Conservation (phyloP, 495 filamentous ascomycete species). For the Beverwykella pulmonaria region DNA sequence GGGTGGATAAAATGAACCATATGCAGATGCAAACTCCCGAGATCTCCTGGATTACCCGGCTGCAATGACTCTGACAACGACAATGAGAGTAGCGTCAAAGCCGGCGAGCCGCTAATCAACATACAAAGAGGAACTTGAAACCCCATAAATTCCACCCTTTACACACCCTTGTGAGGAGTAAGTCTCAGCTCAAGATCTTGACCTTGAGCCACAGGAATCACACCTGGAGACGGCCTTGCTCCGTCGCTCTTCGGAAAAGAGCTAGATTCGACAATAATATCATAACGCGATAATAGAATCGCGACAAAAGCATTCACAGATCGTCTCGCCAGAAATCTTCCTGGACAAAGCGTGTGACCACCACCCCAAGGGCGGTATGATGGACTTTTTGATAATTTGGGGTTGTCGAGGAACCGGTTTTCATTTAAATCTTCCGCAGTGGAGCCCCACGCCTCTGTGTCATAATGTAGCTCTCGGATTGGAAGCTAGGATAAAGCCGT, state of each 20-base stretch:
- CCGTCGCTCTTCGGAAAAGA: neutral
- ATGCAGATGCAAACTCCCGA: no score
- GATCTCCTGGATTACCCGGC: no score
- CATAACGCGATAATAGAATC: neutral
- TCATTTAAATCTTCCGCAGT: neutral
- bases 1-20: no score
- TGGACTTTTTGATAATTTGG: neutral
- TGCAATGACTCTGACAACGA: no score
- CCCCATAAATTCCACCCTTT: no score
- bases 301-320: neutral
- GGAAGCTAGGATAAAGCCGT: no score
- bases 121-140: no score
- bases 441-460: neutral
- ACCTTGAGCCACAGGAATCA: no score
- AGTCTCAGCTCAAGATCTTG: no score
- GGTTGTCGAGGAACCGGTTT: conserved; percentile 1
- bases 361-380: conserved; percentile 17
- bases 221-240: neutral
- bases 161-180: no score
- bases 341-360: conserved; percentile 17
- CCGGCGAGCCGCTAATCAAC: no score
- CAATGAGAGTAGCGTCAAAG: no score
- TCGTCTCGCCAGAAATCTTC: conserved; percentile 1
- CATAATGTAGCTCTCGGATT: conserved; percentile 4
- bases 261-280: neutral